Conservation (phyloP, 805 yeast genomes). For the Kodamaea hsintzibuensis region DNA sequence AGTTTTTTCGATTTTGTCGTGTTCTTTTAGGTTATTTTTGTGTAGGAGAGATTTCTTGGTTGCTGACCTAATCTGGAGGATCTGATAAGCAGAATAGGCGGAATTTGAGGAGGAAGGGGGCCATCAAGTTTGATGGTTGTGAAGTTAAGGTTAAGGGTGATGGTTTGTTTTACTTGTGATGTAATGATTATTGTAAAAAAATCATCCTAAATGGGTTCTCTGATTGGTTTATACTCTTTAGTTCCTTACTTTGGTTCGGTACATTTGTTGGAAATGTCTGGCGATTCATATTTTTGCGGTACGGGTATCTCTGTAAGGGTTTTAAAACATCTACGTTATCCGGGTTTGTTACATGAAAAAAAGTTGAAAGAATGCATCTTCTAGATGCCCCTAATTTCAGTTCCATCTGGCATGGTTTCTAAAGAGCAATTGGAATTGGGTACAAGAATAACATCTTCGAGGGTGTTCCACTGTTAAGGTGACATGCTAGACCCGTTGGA, state of each 20-base stretch:
- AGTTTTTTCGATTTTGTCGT: constrained; percentile 9
- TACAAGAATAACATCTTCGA: too few species aligned
- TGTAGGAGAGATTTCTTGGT: neutral
- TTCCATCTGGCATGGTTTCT: too few species aligned
- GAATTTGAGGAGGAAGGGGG: neutral
- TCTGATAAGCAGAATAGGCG: constrained; percentile 1
- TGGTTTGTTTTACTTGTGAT: neutral
- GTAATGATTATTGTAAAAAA: neutral
- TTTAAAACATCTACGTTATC: neutral
- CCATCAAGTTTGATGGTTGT: neutral
- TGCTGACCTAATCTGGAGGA: constrained; percentile 3
- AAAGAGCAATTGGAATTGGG: too few species aligned
- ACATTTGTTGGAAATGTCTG: neutral
- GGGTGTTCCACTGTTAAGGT: neutral
- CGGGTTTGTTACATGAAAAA: neutral
- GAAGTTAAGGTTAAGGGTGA: neutral
- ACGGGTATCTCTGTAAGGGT: neutral
- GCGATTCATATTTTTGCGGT: neutral
- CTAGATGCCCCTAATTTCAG: neutral
- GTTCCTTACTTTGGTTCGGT: too few species aligned
- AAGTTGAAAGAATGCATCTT: neutral
- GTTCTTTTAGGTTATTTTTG: neutral
- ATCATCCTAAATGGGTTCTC: too few species aligned
- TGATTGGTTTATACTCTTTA: too few species aligned
- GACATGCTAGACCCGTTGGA: neutral